Evolutionary conservation across 306 rosid species (phyloP).

Genomic region (Prunus salicina): DNA sequence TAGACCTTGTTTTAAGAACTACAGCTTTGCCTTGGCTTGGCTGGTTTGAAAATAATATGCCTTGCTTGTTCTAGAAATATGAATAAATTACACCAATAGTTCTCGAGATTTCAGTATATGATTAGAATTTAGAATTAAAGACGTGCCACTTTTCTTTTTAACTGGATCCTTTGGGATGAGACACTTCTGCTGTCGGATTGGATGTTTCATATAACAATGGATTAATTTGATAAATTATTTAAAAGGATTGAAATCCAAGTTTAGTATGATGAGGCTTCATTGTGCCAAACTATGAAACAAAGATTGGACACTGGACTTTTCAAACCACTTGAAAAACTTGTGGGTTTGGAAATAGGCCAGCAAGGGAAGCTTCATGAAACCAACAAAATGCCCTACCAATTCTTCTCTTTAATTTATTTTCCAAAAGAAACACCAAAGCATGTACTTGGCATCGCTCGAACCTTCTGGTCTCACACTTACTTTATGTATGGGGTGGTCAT

Average conservation of each 20-base stretch:
- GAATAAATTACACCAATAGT: too few species aligned
- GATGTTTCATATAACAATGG: too few species aligned
- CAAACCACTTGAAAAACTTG: too few species aligned
- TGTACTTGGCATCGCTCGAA: neutral
- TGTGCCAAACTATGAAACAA: neutral
- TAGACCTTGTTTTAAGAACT: conserved; percentile 5
- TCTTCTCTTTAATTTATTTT: neutral
- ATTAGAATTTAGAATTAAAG: too few species aligned
- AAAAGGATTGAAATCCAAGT: neutral
- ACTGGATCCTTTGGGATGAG: too few species aligned
- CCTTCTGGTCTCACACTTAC: neutral
- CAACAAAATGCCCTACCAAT: neutral
- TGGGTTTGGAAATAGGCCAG: neutral
- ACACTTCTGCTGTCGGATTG: too few species aligned
- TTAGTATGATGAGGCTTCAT: neutral
- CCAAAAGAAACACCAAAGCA: neutral
- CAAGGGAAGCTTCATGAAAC: neutral
- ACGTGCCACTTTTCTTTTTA: too few species aligned
- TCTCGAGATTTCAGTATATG: too few species aligned
- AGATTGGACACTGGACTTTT: neutral
- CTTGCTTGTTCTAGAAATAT: too few species aligned
- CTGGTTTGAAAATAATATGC: too few species aligned
- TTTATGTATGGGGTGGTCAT: neutral
- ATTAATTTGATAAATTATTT: too few species aligned
- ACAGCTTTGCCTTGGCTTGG: too few species aligned